Percentiles rank a stretch among this genome's conserved stretches.
Evolutionary conservation across 164 flowering plant species (phyloP).

Genomic region (Piper longum): DNA sequence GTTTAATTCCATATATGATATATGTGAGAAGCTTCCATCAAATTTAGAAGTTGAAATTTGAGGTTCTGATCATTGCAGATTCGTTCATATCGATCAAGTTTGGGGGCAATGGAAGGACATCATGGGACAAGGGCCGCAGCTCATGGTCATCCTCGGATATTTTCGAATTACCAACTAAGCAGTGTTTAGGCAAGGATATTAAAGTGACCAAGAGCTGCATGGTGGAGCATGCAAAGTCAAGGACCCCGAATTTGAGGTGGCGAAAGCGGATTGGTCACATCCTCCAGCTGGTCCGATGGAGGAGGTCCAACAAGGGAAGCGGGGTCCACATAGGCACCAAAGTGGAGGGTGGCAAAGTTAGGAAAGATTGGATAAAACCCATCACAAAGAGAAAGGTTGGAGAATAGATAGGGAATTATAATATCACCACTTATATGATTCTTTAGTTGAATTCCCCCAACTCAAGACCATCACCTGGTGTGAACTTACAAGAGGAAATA

Average conservation of each 20-base stretch:
- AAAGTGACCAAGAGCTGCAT: constrained; percentile 30
- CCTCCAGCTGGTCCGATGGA: constrained; percentile 60
- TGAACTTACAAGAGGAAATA: background rate
- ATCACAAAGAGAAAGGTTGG: constrained; percentile 53
- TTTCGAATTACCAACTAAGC: constrained; percentile 18
- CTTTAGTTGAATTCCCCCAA: background rate
- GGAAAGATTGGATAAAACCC: constrained; percentile 57
- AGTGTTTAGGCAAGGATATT: constrained; percentile 12
- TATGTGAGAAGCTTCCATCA: too few species aligned
- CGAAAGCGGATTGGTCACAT: constrained; percentile 68
- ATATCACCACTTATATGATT: background rate
- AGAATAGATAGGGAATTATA: constrained; percentile 17
- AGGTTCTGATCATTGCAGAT: constrained; percentile 22
- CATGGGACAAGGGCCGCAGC: constrained; percentile 58
- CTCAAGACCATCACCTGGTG: constrained; percentile 4
- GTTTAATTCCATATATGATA: too few species aligned
- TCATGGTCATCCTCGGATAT: constrained; percentile 28
- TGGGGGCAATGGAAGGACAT: constrained; percentile 59
- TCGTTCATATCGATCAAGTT: constrained; percentile 86
- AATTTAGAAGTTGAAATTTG: background rate
- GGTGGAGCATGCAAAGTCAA: constrained; percentile 42
- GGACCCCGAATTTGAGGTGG: constrained; percentile 43
- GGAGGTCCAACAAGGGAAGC: constrained; percentile 38
- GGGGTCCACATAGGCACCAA: constrained; percentile 40
- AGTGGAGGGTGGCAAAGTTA: constrained; percentile 46